phyloP scores from a whole-genome alignment of 371 early-diverging fungal genomes.

The Capillidium heterosporum region DNA sequence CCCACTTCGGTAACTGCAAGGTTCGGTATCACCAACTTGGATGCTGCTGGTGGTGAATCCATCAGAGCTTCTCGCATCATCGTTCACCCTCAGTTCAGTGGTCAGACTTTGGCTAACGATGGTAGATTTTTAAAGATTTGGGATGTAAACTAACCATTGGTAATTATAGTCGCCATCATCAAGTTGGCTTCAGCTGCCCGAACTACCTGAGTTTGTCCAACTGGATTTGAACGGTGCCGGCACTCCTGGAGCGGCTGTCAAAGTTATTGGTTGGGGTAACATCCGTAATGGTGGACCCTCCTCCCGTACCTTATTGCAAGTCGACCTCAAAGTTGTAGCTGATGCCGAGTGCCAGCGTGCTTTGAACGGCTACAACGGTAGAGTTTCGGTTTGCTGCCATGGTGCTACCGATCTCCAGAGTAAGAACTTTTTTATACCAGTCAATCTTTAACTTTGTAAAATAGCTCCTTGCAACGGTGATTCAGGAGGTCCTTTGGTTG shows the following conservation, averaged over 20 bases:
- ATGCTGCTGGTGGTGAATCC: not conserved
- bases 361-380: not conserved
- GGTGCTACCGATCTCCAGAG: not conserved
- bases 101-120: not conserved
- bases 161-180: not conserved
- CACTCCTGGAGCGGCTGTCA: not conserved
- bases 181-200: not conserved
- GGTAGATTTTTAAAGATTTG: too few species aligned
- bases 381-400: not conserved
- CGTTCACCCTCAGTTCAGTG: not conserved
- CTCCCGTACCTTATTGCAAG: not conserved
- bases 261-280: not conserved
- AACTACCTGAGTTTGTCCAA: not conserved
- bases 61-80: not conserved
- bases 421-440: too few species aligned
- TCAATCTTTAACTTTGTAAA: too few species aligned
- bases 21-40: not conserved
- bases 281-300: not conserved
- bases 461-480: constrained; percentile 3
- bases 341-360: not conserved
- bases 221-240: not conserved
- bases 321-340: not conserved
- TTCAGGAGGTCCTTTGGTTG: constrained; percentile 5
- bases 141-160: too few species aligned
- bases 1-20: not conserved